phyloP scores from a whole-genome alignment of 78 protist species.

The Blattamonas nauphoetae region DNA sequence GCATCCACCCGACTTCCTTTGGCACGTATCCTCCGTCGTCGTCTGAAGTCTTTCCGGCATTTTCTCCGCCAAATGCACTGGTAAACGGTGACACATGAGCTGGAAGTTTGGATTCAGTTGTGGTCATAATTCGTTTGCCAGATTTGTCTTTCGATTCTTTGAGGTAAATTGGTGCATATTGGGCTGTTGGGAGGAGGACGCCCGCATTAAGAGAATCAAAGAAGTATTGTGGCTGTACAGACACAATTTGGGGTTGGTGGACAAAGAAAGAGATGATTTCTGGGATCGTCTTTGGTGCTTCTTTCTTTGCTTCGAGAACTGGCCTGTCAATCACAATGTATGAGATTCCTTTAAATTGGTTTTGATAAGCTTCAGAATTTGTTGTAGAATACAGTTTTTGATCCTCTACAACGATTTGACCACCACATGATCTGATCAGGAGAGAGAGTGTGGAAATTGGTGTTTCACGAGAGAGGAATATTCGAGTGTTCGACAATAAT shows the following conservation, averaged over 20 bases:
- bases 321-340: too few species aligned
- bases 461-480: neutral
- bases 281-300: too few species aligned
- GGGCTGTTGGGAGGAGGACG: neutral
- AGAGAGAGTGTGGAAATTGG: neutral
- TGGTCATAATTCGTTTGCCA: neutral
- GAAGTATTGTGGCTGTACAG: slow-evolving; percentile 27
- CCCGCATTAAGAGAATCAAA: slow-evolving; percentile 18
- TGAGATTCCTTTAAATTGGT: too few species aligned
- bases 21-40: neutral
- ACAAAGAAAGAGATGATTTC: too few species aligned
- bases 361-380: too few species aligned
- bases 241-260: too few species aligned
- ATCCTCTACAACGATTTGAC: too few species aligned
- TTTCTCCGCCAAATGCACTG: too few species aligned
- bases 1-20: neutral
- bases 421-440: neutral
- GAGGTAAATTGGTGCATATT: neutral
- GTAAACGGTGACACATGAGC: slow-evolving; percentile 11
- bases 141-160: neutral
- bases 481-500: neutral
- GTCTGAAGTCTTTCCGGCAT: too few species aligned
- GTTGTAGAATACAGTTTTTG: too few species aligned
- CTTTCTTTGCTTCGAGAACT: too few species aligned
- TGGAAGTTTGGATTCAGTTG: neutral